Evolutionary conservation across 1,284 basidiomycete species (phyloP).

Genomic region (Puccinia hordei): DNA sequence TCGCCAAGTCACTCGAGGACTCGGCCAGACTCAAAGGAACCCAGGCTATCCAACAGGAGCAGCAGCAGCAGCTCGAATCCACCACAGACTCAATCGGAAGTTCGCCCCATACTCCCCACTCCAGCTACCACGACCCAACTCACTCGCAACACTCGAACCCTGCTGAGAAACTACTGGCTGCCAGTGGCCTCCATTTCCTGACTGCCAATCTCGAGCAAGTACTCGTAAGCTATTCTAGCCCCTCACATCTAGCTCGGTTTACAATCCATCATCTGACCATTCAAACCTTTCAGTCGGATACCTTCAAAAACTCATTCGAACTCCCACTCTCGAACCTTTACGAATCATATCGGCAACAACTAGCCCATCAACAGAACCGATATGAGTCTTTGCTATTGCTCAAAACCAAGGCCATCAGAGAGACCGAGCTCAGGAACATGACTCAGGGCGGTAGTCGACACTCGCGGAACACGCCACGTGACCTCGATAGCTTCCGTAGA

Average conservation of each 20-base stretch:
- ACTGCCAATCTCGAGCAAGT: constrained; percentile 54
- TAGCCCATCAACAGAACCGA: constrained; percentile 53
- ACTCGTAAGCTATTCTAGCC: constrained; percentile 47
- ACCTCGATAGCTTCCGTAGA: constrained; percentile 54
- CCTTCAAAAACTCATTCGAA: constrained; percentile 55
- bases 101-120: background rate
- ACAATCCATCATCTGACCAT: background rate
- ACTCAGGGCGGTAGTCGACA: constrained; percentile 52
- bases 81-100: background rate
- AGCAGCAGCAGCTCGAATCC: constrained; percentile 20
- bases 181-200: constrained; percentile 55
- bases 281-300: constrained; percentile 53
- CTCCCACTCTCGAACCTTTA: constrained; percentile 54
- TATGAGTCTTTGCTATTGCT: constrained; percentile 54
- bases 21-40: constrained; percentile 55
- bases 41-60: background rate
- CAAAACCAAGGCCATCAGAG: constrained; percentile 55
- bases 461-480: constrained; percentile 51
- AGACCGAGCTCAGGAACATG: constrained; percentile 55
- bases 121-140: background rate
- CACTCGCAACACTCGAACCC: constrained; percentile 39
- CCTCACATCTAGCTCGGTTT: too few species aligned
- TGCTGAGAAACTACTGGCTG: constrained; percentile 54
- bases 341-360: constrained; percentile 53
- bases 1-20: constrained; percentile 50